phyloP scores from a whole-genome alignment of 805 yeast genomes.

The Candida cerambycidarum region DNA sequence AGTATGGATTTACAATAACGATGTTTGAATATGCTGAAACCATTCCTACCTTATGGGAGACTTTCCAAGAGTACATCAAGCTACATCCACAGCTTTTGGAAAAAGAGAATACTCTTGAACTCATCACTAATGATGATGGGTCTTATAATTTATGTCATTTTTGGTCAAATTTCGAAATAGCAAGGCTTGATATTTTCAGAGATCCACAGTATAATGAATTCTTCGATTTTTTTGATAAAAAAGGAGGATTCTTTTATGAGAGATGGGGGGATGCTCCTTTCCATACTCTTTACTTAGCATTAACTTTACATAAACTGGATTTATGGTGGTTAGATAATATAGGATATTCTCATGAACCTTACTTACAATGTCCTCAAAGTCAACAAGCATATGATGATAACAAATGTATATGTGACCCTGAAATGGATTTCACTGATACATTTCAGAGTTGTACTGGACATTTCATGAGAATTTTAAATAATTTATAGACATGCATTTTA shows the following conservation, averaged over 20 bases:
- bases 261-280: conserved; percentile 95
- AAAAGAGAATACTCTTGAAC: conserved; percentile 24
- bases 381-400: conserved; percentile 22
- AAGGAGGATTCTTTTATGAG: conserved; percentile 83
- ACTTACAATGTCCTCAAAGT: conserved; percentile 56
- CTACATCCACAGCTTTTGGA: conserved; percentile 12
- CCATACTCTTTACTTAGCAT: conserved; percentile 74
- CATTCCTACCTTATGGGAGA: conserved; percentile 63
- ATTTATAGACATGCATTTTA: background rate
- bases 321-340: conserved; percentile 72
- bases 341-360: conserved; percentile 75
- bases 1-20: conserved; percentile 67
- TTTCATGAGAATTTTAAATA: conserved; percentile 11
- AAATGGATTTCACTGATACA: conserved; percentile 30
- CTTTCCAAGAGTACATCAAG: conserved; percentile 42
- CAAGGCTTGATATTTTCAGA: conserved; percentile 68
- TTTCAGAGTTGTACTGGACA: conserved; percentile 24
- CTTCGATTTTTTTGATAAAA: conserved; percentile 59
- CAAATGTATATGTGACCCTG: conserved; percentile 40
- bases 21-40: conserved; percentile 63
- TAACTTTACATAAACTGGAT: conserved; percentile 56
- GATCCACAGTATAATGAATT: conserved; percentile 54
- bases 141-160: conserved; percentile 75
- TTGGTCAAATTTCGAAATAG: conserved; percentile 80
- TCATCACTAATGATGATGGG: conserved; percentile 29